These are phyloP conservation scores for Penicillium corylophilum DNA, from an alignment of 2,329 filamentous ascomycete genomes.

Conservation along the genomic window DNA sequence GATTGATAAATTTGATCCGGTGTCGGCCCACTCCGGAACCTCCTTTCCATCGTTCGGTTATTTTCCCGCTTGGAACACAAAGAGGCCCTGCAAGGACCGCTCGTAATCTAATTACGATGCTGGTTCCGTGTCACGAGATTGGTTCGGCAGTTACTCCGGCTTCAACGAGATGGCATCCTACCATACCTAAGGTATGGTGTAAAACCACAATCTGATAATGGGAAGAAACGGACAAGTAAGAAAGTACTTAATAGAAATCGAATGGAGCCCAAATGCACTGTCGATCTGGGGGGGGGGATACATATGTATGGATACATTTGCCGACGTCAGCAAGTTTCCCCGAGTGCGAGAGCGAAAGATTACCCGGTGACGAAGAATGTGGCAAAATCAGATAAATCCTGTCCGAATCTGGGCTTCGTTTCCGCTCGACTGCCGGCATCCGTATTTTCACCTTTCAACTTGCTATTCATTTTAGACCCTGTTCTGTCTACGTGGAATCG, in stretches of 20 bases:
- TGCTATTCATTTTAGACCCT: neutral
- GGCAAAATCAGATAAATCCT: conserved; percentile 21
- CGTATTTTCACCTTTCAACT: conserved; percentile 8
- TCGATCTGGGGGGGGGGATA: conserved; percentile 19
- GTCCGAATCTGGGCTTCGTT: conserved; percentile 3
- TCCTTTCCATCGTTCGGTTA: neutral
- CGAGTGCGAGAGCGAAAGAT: neutral
- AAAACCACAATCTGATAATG: neutral
- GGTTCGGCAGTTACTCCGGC: neutral
- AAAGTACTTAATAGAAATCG: neutral
- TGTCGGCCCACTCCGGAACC: conserved; percentile 13
- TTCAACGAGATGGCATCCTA: neutral
- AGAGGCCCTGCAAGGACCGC: neutral
- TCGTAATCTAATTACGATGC: neutral
- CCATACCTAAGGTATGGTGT: no score
- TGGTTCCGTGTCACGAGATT: neutral
- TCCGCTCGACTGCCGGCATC: conserved; percentile 5
- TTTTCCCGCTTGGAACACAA: neutral
- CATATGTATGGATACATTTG: conserved; percentile 13
- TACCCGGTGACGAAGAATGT: conserved; percentile 11
- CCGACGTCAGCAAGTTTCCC: neutral
- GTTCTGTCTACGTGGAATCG: conserved; percentile 1
- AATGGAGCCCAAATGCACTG: conserved; percentile 13
- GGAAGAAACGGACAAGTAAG: neutral
- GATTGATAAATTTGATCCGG: conserved; percentile 11